Evolutionary conservation across 2,329 filamentous ascomycete species (phyloP).

Genomic region (Ilyonectria destructans): DNA sequence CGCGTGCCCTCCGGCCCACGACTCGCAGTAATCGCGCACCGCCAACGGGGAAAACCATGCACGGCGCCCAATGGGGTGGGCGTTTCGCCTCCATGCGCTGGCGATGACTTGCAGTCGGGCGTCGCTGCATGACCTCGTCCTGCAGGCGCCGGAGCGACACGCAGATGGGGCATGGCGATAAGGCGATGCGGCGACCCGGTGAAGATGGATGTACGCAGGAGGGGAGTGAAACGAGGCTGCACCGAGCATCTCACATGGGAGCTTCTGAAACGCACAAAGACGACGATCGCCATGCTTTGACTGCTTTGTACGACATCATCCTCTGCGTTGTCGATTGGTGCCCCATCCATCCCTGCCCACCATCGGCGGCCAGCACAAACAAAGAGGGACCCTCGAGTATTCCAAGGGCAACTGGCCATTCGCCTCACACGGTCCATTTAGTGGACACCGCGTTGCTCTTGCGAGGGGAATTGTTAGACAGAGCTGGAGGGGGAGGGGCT

Average conservation of each 20-base stretch:
- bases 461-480: slow-evolving; percentile 20
- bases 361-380: not conserved
- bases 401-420: slow-evolving; percentile 5
- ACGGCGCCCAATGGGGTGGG: slow-evolving; percentile 17
- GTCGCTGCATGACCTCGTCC: slow-evolving; percentile 21
- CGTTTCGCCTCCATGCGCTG: slow-evolving; percentile 21
- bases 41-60: not conserved
- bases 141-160: slow-evolving; percentile 8
- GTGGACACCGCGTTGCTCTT: slow-evolving; percentile 14
- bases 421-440: not conserved
- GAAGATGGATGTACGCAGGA: slow-evolving; percentile 3
- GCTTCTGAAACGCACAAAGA: slow-evolving; percentile 24
- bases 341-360: not conserved
- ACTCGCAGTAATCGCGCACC: slow-evolving; percentile 27
- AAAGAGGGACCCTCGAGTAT: not conserved
- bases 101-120: slow-evolving; percentile 30
- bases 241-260: slow-evolving; percentile 18
- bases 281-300: not conserved
- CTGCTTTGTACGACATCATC: slow-evolving; percentile 3
- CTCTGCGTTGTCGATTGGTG: not conserved
- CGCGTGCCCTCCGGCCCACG: slow-evolving; percentile 7
- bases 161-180: slow-evolving; percentile 20
- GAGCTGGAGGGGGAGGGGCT: slow-evolving; percentile 10
- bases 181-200: slow-evolving; percentile 7
- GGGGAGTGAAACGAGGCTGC: not conserved